These are phyloP conservation scores for Artomyces pyxidatus DNA, from an alignment of 768 basidiomycete genomes.

Conservation along the genomic window DNA sequence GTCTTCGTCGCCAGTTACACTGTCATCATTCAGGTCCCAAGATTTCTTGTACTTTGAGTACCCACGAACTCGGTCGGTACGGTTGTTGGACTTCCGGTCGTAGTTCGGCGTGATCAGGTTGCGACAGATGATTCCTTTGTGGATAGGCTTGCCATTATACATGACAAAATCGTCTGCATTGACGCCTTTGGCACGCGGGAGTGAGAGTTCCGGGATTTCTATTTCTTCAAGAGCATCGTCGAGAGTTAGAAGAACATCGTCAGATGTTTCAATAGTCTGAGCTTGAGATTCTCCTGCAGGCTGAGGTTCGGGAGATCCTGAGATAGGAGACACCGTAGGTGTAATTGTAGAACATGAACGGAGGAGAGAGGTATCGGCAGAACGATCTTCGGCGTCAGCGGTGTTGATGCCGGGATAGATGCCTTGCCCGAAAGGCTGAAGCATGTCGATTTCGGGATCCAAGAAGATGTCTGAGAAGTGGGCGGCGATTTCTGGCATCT, in stretches of 20 bases:
- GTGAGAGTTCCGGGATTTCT: background rate
- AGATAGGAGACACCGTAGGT: background rate
- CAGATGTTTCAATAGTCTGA: no score
- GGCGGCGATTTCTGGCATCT: background rate
- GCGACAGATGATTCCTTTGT: background rate
- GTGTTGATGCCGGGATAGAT: conserved; percentile 1
- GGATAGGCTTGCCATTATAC: background rate
- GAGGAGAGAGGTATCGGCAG: background rate
- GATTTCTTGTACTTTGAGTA: background rate
- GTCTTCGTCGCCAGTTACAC: background rate
- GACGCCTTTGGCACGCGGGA: background rate
- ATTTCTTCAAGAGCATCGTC: background rate
- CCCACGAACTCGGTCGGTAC: background rate
- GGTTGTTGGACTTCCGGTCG: background rate
- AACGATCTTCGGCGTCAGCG: background rate
- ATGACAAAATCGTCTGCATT: background rate
- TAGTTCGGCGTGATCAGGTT: background rate
- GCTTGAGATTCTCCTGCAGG: background rate
- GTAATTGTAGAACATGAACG: background rate
- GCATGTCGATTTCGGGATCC: background rate
- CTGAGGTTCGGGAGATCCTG: background rate
- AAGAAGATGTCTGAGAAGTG: background rate
- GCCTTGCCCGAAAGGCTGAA: background rate
- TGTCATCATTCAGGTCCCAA: background rate
- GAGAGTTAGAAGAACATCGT: background rate